A percentile compares a stretch with the other conserved stretches of the same genome.
phyloP scores from a whole-genome alignment of 1,139 yeast genomes.

The Kodamaea suecica region DNA sequence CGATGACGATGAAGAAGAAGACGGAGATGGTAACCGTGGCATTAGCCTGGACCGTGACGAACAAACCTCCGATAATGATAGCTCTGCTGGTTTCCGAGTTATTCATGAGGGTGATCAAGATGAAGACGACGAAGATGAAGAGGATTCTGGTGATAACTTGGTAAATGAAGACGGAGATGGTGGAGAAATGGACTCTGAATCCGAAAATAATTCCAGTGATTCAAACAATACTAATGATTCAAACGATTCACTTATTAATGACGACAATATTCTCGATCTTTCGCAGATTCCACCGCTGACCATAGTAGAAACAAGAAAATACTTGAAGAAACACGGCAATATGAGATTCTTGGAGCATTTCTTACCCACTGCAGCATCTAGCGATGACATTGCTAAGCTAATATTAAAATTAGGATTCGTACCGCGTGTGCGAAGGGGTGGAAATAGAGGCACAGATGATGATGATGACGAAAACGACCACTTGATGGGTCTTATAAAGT shows the following conservation, averaged over 20 bases:
- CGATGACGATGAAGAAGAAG: not conserved
- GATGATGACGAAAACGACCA: slow-evolving; percentile 40
- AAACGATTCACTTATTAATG: not conserved
- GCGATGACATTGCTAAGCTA: slow-evolving; percentile 48
- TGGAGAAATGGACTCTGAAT: slow-evolving; percentile 4
- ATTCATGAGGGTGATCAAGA: slow-evolving; percentile 4
- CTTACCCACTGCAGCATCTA: slow-evolving; percentile 57
- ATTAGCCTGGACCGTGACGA: not conserved
- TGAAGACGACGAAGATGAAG: slow-evolving; percentile 2
- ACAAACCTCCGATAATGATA: not conserved
- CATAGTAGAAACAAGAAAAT: slow-evolving; percentile 49
- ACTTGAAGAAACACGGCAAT: slow-evolving; percentile 60
- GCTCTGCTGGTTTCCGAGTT: not conserved
- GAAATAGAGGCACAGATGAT: slow-evolving; percentile 8
- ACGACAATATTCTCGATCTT: slow-evolving; percentile 6
- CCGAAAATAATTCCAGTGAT: slow-evolving; percentile 3
- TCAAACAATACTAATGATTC: slow-evolving; percentile 3
- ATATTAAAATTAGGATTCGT: slow-evolving; percentile 53
- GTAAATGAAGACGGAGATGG: slow-evolving; percentile 4
- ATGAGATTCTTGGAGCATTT: slow-evolving; percentile 55
- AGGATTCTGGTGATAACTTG: slow-evolving; percentile 2
- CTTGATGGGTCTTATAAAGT: slow-evolving; percentile 47
- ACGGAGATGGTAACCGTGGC: not conserved
- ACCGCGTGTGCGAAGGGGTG: slow-evolving; percentile 35
- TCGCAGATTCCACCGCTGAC: slow-evolving; percentile 13